Conservation (phyloP, 2,329 filamentous ascomycete genomes). For the Chrysoporthe deuterocubensis region DNA sequence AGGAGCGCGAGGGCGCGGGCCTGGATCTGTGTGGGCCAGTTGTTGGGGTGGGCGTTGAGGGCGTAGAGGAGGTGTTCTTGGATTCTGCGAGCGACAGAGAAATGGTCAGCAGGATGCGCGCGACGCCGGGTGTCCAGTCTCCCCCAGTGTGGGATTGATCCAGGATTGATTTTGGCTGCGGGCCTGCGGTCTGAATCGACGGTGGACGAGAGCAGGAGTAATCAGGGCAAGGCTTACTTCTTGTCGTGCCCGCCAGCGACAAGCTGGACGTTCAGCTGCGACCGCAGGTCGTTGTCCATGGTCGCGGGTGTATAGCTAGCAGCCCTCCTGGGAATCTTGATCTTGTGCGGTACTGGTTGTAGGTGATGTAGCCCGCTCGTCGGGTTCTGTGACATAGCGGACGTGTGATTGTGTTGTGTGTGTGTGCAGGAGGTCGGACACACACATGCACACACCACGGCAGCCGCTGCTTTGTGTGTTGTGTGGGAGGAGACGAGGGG, state of each 20-base stretch:
- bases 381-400: constrained; percentile 30
- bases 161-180: not conserved
- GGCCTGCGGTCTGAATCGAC: not conserved
- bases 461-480: constrained; percentile 7
- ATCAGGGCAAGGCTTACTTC: constrained; percentile 50
- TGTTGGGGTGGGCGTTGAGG: constrained; percentile 60
- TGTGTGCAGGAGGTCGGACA: constrained; percentile 12
- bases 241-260: constrained; percentile 62
- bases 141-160: not conserved
- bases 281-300: constrained; percentile 64
- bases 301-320: constrained; percentile 64
- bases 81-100: constrained; percentile 50
- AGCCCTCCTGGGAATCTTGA: constrained; percentile 64
- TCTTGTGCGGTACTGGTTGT: constrained; percentile 52
- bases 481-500: not conserved
- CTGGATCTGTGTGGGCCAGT: constrained; percentile 67
- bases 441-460: not conserved
- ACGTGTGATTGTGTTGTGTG: constrained; percentile 23
- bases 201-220: not conserved
- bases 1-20: constrained; percentile 63
- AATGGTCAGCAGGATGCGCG: constrained; percentile 22
- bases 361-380: constrained; percentile 20
- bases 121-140: not conserved
- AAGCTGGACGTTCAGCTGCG: constrained; percentile 63
- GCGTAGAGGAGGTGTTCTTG: constrained; percentile 67